A percentile compares a stretch with the other conserved stretches of the same genome.
phyloP scores from a whole-genome alignment of 176 grass and related monocot species.

The Musa itinerans region DNA sequence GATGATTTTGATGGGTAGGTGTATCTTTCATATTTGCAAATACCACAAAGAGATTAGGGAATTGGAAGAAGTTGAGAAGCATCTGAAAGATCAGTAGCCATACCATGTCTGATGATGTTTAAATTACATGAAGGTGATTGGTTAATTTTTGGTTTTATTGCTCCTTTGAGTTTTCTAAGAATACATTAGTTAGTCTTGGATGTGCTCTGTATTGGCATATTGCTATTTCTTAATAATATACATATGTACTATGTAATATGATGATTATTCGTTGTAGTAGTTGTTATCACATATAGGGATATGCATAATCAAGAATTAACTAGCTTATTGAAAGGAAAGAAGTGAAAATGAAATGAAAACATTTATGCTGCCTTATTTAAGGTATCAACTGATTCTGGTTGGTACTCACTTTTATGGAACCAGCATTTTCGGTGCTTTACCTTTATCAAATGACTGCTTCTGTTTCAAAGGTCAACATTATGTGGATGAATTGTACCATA shows the following conservation, averaged over 20 bases:
- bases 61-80: conserved; percentile 17
- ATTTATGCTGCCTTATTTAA: neutral
- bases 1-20: conserved; percentile 6
- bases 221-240: too few relatives aligned
- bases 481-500: neutral
- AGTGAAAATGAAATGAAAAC: neutral
- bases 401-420: neutral
- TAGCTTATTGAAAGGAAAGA: too few relatives aligned
- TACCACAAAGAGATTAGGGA: conserved; percentile 8
- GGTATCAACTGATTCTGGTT: neutral
- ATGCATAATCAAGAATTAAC: too few relatives aligned
- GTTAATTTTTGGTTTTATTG: neutral
- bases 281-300: too few relatives aligned
- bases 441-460: too few relatives aligned
- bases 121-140: neutral
- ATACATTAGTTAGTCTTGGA: neutral
- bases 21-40: neutral
- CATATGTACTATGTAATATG: too few relatives aligned
- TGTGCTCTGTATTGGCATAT: too few relatives aligned
- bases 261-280: too few relatives aligned
- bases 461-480: neutral
- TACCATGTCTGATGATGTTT: neutral
- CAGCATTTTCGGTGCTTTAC: neutral
- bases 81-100: conserved; percentile 4
- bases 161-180: neutral